A percentile compares a stretch with the other conserved stretches of the same genome.
phyloP scores from a whole-genome alignment of 176 grass and related monocot genomes.

The Avena insularis region DNA sequence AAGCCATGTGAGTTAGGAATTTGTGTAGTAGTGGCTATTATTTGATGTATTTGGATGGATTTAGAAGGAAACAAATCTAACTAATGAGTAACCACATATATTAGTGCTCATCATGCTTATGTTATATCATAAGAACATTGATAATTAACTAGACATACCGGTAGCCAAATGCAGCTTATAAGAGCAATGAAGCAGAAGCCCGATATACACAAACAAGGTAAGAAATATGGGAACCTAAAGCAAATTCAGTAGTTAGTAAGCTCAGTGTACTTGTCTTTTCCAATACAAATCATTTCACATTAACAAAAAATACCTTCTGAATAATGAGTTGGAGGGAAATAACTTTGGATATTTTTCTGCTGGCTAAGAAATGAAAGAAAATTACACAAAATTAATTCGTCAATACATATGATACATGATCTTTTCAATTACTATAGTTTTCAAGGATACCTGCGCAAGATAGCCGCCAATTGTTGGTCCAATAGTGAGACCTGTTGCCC shows the following conservation, averaged over 20 bases:
- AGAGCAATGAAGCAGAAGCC: slow-evolving; percentile 50
- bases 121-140: not conserved
- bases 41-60: not conserved
- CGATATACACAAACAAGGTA: slow-evolving; percentile 68
- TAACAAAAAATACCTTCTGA: slow-evolving; percentile 59
- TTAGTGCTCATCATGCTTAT: not conserved
- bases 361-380: slow-evolving; percentile 44
- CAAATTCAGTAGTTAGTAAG: slow-evolving; percentile 4
- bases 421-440: not conserved
- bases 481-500: slow-evolving; percentile 77
- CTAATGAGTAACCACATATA: not conserved
- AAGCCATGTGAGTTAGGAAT: not conserved
- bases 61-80: not conserved
- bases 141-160: slow-evolving; percentile 52
- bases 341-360: slow-evolving; percentile 66
- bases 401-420: not conserved
- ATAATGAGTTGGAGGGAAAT: slow-evolving; percentile 64
- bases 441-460: slow-evolving; percentile 59
- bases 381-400: not conserved
- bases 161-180: slow-evolving; percentile 74
- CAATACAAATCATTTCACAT: not conserved
- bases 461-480: slow-evolving; percentile 68
- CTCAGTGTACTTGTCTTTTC: not conserved
- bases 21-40: not conserved
- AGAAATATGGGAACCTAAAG: slow-evolving; percentile 81